These are phyloP conservation scores for Musa schizocarpa DNA, from an alignment of 176 grass and related monocot species.

Conservation along the genomic window DNA sequence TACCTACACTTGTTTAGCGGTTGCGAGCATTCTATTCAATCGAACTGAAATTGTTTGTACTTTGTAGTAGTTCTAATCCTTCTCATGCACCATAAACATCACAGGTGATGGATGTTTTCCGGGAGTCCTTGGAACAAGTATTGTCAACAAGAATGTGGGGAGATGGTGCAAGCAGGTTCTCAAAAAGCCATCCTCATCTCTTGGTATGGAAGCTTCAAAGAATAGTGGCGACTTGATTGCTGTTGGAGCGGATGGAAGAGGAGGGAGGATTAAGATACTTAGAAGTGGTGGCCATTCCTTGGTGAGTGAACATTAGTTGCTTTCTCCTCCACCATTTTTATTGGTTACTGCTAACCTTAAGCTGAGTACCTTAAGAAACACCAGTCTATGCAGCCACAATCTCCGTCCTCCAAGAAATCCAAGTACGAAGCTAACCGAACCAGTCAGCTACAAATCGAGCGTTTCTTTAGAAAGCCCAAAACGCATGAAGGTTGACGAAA, in stretches of 20 bases:
- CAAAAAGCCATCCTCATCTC: constrained; percentile 9
- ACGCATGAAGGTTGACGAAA: no score
- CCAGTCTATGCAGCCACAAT: constrained; percentile 20
- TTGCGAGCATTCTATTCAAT: no score
- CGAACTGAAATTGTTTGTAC: no score
- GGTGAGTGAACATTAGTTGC: constrained; percentile 24
- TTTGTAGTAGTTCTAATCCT: background rate
- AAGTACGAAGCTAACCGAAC: constrained; percentile 44
- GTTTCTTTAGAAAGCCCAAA: constrained; percentile 58
- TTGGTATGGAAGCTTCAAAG: constrained; percentile 15
- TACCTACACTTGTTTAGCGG: no score
- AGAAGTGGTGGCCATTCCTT: constrained; percentile 36
- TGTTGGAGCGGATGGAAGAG: constrained; percentile 66
- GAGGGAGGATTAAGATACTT: constrained; percentile 82
- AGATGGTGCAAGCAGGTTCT: constrained; percentile 57
- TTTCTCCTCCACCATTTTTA: background rate
- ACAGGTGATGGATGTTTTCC: constrained; percentile 33
- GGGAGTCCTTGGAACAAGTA: constrained; percentile 13
- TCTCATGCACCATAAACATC: background rate
- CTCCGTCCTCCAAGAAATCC: constrained; percentile 31
- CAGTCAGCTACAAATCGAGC: constrained; percentile 60
- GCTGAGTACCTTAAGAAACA: background rate
- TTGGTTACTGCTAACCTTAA: constrained; percentile 6
- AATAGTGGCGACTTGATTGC: constrained; percentile 62
- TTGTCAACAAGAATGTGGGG: constrained; percentile 35